A percentile compares a stretch with the other conserved stretches of the same genome.
phyloP scores from a whole-genome alignment of 768 basidiomycete genomes.

The Lactarius hengduanensis region DNA sequence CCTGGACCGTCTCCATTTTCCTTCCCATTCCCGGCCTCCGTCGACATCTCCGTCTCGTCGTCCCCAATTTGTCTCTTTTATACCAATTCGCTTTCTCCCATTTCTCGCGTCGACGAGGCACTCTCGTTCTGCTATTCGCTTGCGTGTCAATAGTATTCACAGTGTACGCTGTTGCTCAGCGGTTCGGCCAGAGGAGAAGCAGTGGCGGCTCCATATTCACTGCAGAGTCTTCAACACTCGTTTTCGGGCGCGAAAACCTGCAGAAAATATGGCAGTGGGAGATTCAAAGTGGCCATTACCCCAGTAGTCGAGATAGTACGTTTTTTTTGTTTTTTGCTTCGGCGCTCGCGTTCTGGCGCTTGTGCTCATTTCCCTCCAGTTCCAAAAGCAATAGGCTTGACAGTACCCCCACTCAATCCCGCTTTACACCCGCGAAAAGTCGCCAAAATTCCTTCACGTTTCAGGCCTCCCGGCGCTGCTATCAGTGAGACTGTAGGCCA shows the following conservation, averaged over 20 bases:
- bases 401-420: slow-evolving; percentile 61
- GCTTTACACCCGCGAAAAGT: slow-evolving; percentile 61
- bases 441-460: slow-evolving; percentile 47
- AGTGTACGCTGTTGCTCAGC: slow-evolving; percentile 58
- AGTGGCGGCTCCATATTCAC: slow-evolving; percentile 53
- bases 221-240: slow-evolving; percentile 65
- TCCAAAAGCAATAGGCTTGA: slow-evolving; percentile 65
- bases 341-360: slow-evolving; percentile 10
- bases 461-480: slow-evolving; percentile 47
- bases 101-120: slow-evolving; percentile 59
- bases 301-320: slow-evolving; percentile 75
- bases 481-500: slow-evolving; percentile 62
- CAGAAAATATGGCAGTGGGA: slow-evolving; percentile 97
- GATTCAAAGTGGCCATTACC: slow-evolving; percentile 90
- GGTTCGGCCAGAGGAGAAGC: slow-evolving; percentile 61
- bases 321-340: slow-evolving; percentile 31
- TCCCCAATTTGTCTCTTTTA: slow-evolving; percentile 61
- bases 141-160: slow-evolving; percentile 50
- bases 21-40: slow-evolving; percentile 60
- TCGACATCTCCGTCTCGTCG: slow-evolving; percentile 54
- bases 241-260: slow-evolving; percentile 74
- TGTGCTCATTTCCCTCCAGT: slow-evolving; percentile 44
- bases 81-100: slow-evolving; percentile 55
- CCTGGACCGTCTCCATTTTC: slow-evolving; percentile 61
- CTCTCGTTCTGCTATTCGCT: slow-evolving; percentile 49